These are phyloP conservation scores for Nothophytophthora sp. DNA, from an alignment of 352 stramenopile genomes.

Conservation along the genomic window DNA sequence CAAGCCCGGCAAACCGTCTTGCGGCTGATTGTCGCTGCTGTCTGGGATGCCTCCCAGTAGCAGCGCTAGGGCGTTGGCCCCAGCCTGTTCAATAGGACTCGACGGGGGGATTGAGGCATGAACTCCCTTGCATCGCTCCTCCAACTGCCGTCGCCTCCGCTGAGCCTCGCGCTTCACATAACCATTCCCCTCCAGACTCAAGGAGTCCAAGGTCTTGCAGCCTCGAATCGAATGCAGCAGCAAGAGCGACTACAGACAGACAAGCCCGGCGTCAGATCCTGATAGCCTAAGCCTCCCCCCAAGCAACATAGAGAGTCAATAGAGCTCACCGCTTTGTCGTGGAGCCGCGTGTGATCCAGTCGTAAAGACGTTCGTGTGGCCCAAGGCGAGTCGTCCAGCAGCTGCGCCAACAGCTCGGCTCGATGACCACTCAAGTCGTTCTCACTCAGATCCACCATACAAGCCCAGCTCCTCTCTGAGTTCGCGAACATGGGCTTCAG, in stretches of 20 bases:
- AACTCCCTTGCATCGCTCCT: constrained; percentile 22
- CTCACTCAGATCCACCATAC: constrained; percentile 72
- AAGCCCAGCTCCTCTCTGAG: constrained; percentile 32
- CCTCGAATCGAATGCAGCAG: constrained; percentile 61
- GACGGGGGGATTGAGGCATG: constrained; percentile 1
- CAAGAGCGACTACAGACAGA: constrained; percentile 40
- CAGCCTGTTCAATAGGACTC: constrained; percentile 39
- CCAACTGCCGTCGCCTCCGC: constrained; percentile 10
- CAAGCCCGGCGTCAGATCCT: background rate
- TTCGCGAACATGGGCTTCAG: constrained; percentile 73
- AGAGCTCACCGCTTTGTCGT: constrained; percentile 53
- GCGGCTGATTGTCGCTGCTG: constrained; percentile 13
- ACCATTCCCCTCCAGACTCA: constrained; percentile 77
- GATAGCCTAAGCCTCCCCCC: background rate
- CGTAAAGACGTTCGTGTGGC: constrained; percentile 43
- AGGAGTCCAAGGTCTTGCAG: constrained; percentile 48
- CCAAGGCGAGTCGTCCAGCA: constrained; percentile 47
- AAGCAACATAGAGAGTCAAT: background rate
- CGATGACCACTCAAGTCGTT: constrained; percentile 63
- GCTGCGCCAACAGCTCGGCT: constrained; percentile 45
- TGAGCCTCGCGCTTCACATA: constrained; percentile 37
- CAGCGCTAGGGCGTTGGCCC: constrained; percentile 41
- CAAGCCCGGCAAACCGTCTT: constrained; percentile 12
- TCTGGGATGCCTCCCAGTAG: constrained; percentile 36
- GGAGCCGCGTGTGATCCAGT: constrained; percentile 54